Evolutionary conservation across 306 rosid genomes (phyloP).

Genomic region (Rubus idaeus): DNA sequence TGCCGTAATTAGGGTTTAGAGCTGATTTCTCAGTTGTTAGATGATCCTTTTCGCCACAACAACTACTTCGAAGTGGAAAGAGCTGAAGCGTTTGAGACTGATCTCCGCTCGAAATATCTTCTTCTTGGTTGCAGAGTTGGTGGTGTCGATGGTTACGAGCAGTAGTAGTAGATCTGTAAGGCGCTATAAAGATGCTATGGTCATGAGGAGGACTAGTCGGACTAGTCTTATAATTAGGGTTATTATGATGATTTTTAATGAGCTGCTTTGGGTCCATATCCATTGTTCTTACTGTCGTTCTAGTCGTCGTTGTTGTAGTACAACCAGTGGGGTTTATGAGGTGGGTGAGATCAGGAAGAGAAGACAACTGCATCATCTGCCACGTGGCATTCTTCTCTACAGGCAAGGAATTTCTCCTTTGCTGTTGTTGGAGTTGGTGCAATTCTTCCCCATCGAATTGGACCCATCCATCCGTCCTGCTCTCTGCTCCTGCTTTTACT

Average conservation of each 20-base stretch:
- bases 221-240: not conserved
- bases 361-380: slow-evolving; percentile 67
- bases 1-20: slow-evolving; percentile 33
- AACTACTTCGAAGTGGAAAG: slow-evolving; percentile 60
- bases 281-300: slow-evolving; percentile 28
- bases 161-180: slow-evolving; percentile 28
- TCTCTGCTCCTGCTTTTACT: slow-evolving; percentile 46
- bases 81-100: slow-evolving; percentile 84
- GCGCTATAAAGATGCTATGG: slow-evolving; percentile 49
- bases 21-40: slow-evolving; percentile 34
- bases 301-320: slow-evolving; percentile 15
- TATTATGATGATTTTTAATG: slow-evolving; percentile 11
- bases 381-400: slow-evolving; percentile 83
- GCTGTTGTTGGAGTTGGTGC: slow-evolving; percentile 51
- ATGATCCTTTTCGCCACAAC: slow-evolving; percentile 32
- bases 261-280: slow-evolving; percentile 51
- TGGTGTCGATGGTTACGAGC: not conserved
- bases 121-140: slow-evolving; percentile 10
- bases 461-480: slow-evolving; percentile 73
- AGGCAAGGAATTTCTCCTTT: slow-evolving; percentile 47
- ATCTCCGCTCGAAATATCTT: slow-evolving; percentile 15
- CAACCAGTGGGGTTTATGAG: slow-evolving; percentile 35
- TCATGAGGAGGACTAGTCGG: slow-evolving; percentile 31
- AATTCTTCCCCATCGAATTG: slow-evolving; percentile 67
- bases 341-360: slow-evolving; percentile 28